phyloP scores from a whole-genome alignment of 148 eudicot species.

The Vaccinium darrowii region DNA sequence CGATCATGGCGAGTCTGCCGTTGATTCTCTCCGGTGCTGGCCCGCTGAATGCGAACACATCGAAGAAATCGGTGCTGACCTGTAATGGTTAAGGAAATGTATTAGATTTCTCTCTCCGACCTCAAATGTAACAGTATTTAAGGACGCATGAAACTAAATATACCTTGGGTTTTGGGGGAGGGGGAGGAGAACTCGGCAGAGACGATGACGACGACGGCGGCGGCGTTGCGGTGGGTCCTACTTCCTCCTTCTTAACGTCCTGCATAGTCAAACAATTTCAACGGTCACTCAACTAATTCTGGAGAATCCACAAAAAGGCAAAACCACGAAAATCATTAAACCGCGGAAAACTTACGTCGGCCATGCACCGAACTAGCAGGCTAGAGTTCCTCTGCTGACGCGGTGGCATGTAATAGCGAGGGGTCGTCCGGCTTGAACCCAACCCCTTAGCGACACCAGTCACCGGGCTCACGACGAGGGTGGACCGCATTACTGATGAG shows the following conservation, averaged over 20 bases:
- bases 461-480: conserved; percentile 26
- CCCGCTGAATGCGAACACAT: conserved; percentile 72
- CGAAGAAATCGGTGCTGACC: conserved; percentile 64
- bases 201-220: neutral
- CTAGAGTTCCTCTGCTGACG: conserved; percentile 17
- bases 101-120: no score
- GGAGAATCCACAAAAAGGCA: neutral
- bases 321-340: neutral
- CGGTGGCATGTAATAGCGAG: conserved; percentile 4
- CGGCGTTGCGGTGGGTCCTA: no score
- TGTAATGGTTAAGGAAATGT: neutral
- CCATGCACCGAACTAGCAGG: conserved; percentile 35
- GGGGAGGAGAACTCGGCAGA: neutral
- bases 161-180: neutral
- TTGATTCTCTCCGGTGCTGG: conserved; percentile 92
- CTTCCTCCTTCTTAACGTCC: no score
- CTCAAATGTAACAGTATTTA: no score
- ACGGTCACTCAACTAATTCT: no score
- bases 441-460: neutral
- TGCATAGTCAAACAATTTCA: neutral
- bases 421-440: neutral
- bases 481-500: conserved; percentile 35
- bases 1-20: conserved; percentile 86
- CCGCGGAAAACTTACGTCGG: conserved; percentile 11
- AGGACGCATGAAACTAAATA: no score